A percentile compares a stretch with the other conserved stretches of the same genome.
Evolutionary conservation across 768 basidiomycete species (phyloP).

Genomic region (Inosperma sp.): DNA sequence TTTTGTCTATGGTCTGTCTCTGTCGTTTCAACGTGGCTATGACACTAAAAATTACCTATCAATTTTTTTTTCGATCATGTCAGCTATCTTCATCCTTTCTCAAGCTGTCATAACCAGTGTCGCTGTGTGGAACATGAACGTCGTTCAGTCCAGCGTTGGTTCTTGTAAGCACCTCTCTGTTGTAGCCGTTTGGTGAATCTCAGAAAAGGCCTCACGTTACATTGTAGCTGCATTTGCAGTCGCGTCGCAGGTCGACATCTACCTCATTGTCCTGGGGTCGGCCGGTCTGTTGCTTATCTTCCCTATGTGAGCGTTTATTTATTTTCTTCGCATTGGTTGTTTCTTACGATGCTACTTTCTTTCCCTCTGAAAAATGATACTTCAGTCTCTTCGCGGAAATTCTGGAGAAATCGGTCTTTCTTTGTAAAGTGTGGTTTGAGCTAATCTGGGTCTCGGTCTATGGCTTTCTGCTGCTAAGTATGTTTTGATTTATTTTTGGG

Average conservation of each 20-base stretch:
- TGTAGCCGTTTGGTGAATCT: neutral
- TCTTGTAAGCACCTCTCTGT: conserved; percentile 34
- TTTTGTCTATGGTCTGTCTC: conserved; percentile 52
- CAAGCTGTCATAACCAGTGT: conserved; percentile 61
- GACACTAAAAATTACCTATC: neutral
- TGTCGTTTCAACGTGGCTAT: neutral
- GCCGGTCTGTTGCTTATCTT: conserved; percentile 55
- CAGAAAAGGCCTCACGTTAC: neutral
- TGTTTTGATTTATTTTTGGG: neutral
- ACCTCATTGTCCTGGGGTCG: conserved; percentile 56
- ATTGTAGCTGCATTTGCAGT: conserved; percentile 11
- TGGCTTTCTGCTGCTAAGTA: conserved; percentile 58
- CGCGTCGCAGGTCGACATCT: conserved; percentile 50
- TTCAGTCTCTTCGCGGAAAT: conserved; percentile 61
- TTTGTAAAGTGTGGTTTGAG: conserved; percentile 70
- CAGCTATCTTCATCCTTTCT: conserved; percentile 59
- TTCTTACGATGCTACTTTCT: neutral
- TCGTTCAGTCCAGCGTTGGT: conserved; percentile 34
- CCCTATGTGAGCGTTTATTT: conserved; percentile 45
- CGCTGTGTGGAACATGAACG: conserved; percentile 65
- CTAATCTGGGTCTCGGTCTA: conserved; percentile 55
- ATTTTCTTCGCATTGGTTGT: neutral
- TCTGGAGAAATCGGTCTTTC: conserved; percentile 42
- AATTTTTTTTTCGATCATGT: neutral
- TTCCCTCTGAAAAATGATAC: neutral